phyloP scores from a whole-genome alignment of 371 early-diverging fungal species.

The Fennellomyces sp. region DNA sequence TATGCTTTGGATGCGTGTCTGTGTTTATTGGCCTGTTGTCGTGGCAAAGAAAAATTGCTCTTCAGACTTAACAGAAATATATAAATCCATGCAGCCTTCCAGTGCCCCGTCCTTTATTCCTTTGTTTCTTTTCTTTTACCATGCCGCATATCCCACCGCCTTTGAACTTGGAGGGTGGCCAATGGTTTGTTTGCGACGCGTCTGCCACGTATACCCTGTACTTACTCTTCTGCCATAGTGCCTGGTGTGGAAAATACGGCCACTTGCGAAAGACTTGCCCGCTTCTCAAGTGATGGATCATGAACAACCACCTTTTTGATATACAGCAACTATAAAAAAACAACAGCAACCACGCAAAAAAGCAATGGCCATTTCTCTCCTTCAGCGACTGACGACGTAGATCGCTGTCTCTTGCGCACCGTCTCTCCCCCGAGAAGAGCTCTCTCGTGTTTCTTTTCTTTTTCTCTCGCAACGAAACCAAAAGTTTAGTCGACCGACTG shows the following conservation, averaged over 20 bases:
- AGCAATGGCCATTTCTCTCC: neutral
- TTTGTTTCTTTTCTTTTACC: neutral
- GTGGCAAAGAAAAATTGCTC: neutral
- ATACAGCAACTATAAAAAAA: neutral
- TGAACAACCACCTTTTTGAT: neutral
- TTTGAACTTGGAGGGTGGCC: conserved; percentile 14
- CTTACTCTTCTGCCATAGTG: neutral
- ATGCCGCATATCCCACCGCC: conserved; percentile 12
- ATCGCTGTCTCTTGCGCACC: neutral
- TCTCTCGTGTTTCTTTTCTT: neutral
- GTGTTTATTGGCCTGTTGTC: conserved; percentile 2
- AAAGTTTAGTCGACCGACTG: neutral
- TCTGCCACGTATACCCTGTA: neutral
- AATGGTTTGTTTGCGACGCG: conserved; percentile 3
- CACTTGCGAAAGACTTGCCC: conserved; percentile 8
- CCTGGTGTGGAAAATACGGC: conserved; percentile 18
- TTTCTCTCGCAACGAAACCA: neutral
- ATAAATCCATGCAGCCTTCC: neutral
- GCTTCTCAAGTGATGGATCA: conserved; percentile 4
- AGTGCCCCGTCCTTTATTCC: neutral
- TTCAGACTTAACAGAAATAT: too few species aligned
- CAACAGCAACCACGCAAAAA: neutral
- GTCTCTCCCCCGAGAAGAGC: neutral
- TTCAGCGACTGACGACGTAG: neutral
- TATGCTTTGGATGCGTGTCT: too few species aligned